phyloP scores from a whole-genome alignment of 805 yeast genomes.

The Candida corydali region DNA sequence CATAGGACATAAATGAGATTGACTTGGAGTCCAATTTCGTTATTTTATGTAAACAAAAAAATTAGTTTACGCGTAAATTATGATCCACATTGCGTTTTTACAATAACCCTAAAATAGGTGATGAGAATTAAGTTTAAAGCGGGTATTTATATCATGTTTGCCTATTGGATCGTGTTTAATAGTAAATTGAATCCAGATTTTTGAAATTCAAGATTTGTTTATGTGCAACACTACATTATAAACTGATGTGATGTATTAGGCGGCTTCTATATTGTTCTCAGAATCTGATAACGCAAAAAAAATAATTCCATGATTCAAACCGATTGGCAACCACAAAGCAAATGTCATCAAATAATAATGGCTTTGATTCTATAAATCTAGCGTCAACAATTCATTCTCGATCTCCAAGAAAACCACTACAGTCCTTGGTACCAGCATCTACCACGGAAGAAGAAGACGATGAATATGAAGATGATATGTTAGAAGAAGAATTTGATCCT shows the following conservation, averaged over 20 bases:
- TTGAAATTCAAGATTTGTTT: too few relatives aligned
- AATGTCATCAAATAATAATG: conserved; percentile 5
- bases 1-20: conserved; percentile 35
- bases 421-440: conserved; percentile 7
- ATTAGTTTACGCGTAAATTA: too few relatives aligned
- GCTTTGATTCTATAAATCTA: conserved; percentile 11
- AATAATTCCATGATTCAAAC: not conserved
- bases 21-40: too few relatives aligned
- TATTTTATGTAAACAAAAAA: too few relatives aligned
- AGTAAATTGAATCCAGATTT: too few relatives aligned
- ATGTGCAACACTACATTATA: not conserved
- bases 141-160: too few relatives aligned
- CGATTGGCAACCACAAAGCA: not conserved
- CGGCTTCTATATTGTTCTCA: not conserved
- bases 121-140: too few relatives aligned
- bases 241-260: too few relatives aligned
- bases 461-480: not conserved
- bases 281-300: conserved; percentile 1
- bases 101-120: too few relatives aligned
- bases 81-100: too few relatives aligned
- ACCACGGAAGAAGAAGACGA: conserved; percentile 7
- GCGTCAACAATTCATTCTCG: conserved; percentile 4
- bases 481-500: conserved; percentile 17
- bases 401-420: not conserved
- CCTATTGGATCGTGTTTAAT: too few relatives aligned